phyloP scores from a whole-genome alignment of 1,284 basidiomycete genomes.

The Trichosporon sp. region DNA sequence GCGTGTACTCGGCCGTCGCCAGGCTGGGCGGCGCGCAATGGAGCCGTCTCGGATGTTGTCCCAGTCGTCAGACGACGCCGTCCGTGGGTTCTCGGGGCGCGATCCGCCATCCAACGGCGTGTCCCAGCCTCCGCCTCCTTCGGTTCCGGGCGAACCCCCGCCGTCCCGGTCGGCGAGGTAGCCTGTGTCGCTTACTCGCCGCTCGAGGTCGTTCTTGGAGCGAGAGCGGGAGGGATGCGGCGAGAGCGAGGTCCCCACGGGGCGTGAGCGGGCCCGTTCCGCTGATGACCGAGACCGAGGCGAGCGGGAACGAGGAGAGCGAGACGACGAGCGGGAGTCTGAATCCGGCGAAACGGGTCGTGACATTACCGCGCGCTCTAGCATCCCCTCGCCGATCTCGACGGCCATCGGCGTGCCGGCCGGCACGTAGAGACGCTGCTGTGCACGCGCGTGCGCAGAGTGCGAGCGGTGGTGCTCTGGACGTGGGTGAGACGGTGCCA shows the following conservation, averaged over 20 bases:
- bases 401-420: neutral
- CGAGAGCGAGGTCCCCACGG: neutral
- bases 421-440: neutral
- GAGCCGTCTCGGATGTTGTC: constrained; percentile 26
- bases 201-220: neutral
- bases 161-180: constrained; percentile 14
- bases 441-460: neutral
- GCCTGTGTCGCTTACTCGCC: neutral
- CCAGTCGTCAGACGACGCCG: constrained; percentile 19
- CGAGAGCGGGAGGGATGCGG: too few species aligned
- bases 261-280: neutral
- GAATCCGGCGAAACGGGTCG: neutral
- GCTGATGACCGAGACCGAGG: neutral
- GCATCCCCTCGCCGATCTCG: neutral
- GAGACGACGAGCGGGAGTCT: neutral
- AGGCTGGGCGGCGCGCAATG: constrained; percentile 29
- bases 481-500: neutral
- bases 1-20: constrained; percentile 35
- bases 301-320: neutral
- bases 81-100: neutral
- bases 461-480: neutral
- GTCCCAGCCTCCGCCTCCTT: too few species aligned
- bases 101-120: neutral
- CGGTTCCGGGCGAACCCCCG: neutral
- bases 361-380: neutral